Percentiles rank a stretch among this genome's conserved stretches.
Evolutionary conservation across 2,329 filamentous ascomycete species (phyloP).

Genomic region (Diaporthe helianthi): DNA sequence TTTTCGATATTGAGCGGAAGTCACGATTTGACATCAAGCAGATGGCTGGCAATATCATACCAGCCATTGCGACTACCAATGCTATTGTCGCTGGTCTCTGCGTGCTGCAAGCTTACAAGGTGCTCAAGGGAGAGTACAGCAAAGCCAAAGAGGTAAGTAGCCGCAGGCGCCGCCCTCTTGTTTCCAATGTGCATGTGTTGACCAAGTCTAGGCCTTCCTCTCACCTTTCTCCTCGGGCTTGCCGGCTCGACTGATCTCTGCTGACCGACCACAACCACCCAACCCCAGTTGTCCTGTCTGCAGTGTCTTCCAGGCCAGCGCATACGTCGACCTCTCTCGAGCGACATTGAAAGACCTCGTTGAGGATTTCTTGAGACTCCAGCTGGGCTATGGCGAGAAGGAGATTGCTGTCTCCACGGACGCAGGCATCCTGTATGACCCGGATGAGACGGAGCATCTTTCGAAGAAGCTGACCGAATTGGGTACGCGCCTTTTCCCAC

Average conservation of each 20-base stretch:
- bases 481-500: conserved; percentile 52
- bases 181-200: conserved; percentile 1
- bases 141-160: conserved; percentile 74
- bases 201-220: conserved; percentile 70
- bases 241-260: conserved; percentile 63
- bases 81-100: conserved; percentile 94
- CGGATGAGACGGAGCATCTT: conserved; percentile 87
- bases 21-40: conserved; percentile 98
- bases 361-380: conserved; percentile 71
- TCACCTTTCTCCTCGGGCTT: conserved; percentile 63
- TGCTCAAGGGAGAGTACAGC: conserved; percentile 74
- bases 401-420: conserved; percentile 82
- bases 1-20: conserved; percentile 89
- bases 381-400: conserved; percentile 77
- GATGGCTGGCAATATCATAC: conserved; percentile 99
- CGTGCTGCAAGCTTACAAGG: conserved; percentile 91
- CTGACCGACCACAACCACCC: conserved; percentile 65
- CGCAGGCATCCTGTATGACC: conserved; percentile 82
- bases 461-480: conserved; percentile 80
- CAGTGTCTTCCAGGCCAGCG: conserved; percentile 71
- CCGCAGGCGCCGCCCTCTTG: background rate
- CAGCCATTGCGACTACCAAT: conserved; percentile 97
- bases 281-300: conserved; percentile 88
- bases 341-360: conserved; percentile 84
- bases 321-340: conserved; percentile 71